These are phyloP conservation scores for Coniella vitis DNA, from an alignment of 2,329 filamentous ascomycete species.

Conservation along the genomic window DNA sequence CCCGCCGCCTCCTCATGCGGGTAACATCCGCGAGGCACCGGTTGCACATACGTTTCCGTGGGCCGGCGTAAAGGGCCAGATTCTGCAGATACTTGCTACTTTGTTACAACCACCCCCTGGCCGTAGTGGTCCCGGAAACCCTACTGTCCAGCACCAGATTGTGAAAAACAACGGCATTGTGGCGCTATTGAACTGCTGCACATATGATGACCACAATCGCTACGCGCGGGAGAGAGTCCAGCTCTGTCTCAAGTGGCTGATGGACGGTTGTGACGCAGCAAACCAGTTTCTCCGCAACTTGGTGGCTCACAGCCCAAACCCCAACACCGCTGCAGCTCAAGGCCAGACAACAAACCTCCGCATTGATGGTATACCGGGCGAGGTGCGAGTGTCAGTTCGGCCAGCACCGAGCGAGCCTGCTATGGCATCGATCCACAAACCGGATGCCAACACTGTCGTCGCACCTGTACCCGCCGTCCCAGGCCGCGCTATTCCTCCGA, in stretches of 20 bases:
- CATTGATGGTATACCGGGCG: constrained; percentile 49
- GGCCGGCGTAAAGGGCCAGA: constrained; percentile 80
- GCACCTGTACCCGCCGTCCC: constrained; percentile 1
- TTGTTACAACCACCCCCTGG: constrained; percentile 75
- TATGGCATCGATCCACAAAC: constrained; percentile 9
- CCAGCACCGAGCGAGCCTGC: constrained; percentile 15
- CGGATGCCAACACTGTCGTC: constrained; percentile 1
- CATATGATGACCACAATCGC: constrained; percentile 87
- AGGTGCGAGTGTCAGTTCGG: constrained; percentile 49
- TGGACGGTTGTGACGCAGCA: constrained; percentile 68
- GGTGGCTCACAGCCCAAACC: constrained; percentile 37
- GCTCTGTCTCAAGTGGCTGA: constrained; percentile 77
- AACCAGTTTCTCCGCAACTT: constrained; percentile 64
- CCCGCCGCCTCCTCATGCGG: constrained; percentile 41
- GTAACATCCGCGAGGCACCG: constrained; percentile 40
- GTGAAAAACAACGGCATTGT: constrained; percentile 80
- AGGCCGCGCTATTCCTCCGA: neutral
- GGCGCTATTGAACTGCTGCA: constrained; percentile 79
- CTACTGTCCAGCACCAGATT: constrained; percentile 81
- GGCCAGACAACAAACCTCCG: constrained; percentile 36
- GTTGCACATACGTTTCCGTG: constrained; percentile 57
- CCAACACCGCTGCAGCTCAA: constrained; percentile 24
- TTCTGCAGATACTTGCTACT: constrained; percentile 82
- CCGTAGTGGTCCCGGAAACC: constrained; percentile 54
- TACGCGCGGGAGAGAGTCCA: constrained; percentile 90